A percentile compares a stretch with the other conserved stretches of the same genome.
These are phyloP conservation scores for Lenwebbia sp. DNA, from an alignment of 345 rosid species.

Conservation along the genomic window DNA sequence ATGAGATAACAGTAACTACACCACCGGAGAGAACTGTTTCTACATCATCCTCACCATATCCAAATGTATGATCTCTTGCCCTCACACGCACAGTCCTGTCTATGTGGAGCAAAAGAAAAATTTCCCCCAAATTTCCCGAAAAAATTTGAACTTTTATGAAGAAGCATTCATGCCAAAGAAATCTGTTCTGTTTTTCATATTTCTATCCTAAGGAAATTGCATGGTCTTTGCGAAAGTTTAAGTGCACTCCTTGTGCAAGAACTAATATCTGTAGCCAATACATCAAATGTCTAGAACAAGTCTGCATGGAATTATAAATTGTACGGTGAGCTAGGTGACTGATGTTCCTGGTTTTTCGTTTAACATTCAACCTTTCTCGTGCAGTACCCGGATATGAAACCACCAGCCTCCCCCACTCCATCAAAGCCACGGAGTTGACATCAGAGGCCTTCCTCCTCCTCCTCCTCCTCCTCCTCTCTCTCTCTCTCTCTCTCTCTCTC, in stretches of 20 bases:
- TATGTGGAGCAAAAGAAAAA: background rate
- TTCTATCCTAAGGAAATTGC: background rate
- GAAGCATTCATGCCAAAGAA: background rate
- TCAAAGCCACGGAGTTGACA: constrained; percentile 17
- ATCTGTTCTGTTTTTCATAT: constrained; percentile 3
- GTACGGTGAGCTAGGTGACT: background rate
- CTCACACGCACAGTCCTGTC: background rate
- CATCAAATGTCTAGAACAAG: background rate
- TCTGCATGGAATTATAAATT: background rate
- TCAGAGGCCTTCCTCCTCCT: background rate
- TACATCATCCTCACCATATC: constrained; percentile 23
- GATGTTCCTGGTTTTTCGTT: background rate
- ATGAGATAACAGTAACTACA: constrained; percentile 6
- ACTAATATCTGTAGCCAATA: background rate
- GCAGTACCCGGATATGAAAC: constrained; percentile 50
- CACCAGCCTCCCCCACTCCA: constrained; percentile 52
- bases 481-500: background rate
- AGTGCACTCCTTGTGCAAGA: background rate
- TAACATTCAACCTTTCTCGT: background rate
- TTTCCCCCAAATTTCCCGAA: background rate
- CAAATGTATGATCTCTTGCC: constrained; percentile 17
- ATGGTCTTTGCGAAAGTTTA: background rate
- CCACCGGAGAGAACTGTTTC: constrained; percentile 12
- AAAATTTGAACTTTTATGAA: background rate
- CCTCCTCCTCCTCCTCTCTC: background rate